Conservation (phyloP, 176 grass and related monocot species). For the Bromus sterilis region DNA sequence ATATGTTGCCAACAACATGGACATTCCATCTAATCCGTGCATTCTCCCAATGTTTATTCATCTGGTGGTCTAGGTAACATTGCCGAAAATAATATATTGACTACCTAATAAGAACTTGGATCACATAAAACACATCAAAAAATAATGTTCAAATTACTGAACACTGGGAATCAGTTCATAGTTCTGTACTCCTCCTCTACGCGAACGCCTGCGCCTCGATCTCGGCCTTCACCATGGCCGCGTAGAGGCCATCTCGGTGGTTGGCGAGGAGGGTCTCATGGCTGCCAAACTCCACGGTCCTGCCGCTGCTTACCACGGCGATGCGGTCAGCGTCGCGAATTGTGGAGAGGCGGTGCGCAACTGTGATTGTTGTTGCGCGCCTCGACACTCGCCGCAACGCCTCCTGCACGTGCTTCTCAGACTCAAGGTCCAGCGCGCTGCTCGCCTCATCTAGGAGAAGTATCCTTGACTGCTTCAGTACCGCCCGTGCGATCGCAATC, state of each 20-base stretch:
- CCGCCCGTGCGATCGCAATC: conserved; percentile 46
- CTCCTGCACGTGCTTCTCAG: conserved; percentile 47
- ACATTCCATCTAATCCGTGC: conserved; percentile 27
- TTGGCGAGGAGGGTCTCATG: conserved; percentile 8
- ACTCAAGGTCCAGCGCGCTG: conserved; percentile 56
- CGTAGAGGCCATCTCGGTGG: conserved; percentile 32
- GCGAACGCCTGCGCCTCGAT: conserved; percentile 46
- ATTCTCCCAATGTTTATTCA: background rate
- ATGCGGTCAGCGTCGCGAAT: conserved; percentile 48
- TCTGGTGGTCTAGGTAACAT: background rate
- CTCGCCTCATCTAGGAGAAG: conserved; percentile 47
- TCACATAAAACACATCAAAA: background rate
- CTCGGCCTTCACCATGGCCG: conserved; percentile 46
- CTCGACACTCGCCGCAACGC: conserved; percentile 7
- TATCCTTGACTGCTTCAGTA: conserved; percentile 45
- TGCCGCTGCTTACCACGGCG: conserved; percentile 31
- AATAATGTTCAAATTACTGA: background rate
- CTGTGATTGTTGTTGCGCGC: conserved; percentile 34
- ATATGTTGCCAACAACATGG: conserved; percentile 2
- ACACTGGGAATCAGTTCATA: background rate
- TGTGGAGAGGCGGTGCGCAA: conserved; percentile 50
- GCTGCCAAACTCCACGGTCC: conserved; percentile 27
- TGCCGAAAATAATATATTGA: background rate
- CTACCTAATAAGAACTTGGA: background rate
- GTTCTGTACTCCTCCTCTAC: background rate